Evolutionary conservation across 2,329 filamentous ascomycete genomes (phyloP).

Genomic region (Stachybotrys chartarum): DNA sequence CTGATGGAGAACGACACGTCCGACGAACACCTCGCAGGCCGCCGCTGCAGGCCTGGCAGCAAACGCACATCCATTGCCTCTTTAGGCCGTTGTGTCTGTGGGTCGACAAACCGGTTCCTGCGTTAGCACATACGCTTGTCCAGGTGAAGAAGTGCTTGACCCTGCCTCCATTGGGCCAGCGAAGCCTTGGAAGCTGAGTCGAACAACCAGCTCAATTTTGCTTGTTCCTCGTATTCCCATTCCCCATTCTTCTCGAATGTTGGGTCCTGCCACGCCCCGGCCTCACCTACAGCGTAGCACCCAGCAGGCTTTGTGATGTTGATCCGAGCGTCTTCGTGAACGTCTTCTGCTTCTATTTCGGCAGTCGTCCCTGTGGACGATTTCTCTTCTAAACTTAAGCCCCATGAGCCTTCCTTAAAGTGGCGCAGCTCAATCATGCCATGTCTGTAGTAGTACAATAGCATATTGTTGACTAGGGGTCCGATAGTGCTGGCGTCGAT

Average conservation of each 20-base stretch:
- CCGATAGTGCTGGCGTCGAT: background rate
- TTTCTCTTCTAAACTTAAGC: background rate
- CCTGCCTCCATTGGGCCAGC: slow-evolving; percentile 1
- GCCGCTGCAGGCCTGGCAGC: background rate
- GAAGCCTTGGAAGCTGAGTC: background rate
- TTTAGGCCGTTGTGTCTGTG: slow-evolving; percentile 8
- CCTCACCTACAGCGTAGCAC: background rate
- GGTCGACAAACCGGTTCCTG: slow-evolving; percentile 23
- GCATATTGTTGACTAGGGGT: background rate
- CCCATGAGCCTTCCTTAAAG: background rate
- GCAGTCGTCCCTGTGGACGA: background rate
- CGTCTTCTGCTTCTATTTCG: background rate
- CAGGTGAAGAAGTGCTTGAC: background rate
- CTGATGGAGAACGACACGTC: too few relatives aligned
- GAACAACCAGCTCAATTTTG: background rate
- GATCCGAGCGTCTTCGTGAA: background rate
- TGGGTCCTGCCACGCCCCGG: background rate
- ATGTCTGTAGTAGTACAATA: too few relatives aligned
- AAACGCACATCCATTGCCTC: slow-evolving; percentile 6
- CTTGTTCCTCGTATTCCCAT: background rate
- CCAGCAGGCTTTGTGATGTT: background rate
- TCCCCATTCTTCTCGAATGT: background rate
- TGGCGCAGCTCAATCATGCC: background rate
- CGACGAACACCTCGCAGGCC: background rate
- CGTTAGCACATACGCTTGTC: slow-evolving; percentile 13